Evolutionary conservation across 176 grass and related monocot species (phyloP).

Genomic region (Luzula sylvatica): DNA sequence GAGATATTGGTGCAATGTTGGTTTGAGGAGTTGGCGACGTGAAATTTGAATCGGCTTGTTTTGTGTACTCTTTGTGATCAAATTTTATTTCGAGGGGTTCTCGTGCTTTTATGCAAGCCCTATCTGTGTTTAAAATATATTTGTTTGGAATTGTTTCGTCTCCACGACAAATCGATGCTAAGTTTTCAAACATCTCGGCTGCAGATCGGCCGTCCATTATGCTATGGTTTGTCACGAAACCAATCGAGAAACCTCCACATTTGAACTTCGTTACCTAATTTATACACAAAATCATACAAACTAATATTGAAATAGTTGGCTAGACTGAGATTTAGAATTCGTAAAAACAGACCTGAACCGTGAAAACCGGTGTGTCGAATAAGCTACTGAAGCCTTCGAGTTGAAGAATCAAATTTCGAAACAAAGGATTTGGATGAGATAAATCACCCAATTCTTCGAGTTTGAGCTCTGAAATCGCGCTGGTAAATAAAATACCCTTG

Average conservation of each 20-base stretch:
- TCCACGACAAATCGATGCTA: constrained; percentile 30
- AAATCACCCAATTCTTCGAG: constrained; percentile 29
- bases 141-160: constrained; percentile 7
- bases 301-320: not conserved
- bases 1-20: not conserved
- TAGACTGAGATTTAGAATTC: not conserved
- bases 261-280: constrained; percentile 35
- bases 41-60: constrained; percentile 16
- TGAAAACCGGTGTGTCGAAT: constrained; percentile 34
- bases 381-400: constrained; percentile 14
- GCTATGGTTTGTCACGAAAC: constrained; percentile 35
- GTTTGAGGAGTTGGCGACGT: constrained; percentile 13
- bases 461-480: constrained; percentile 17
- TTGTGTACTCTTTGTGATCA: constrained; percentile 34
- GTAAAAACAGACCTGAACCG: constrained; percentile 32
- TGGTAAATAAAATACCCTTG: constrained; percentile 24
- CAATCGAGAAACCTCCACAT: constrained; percentile 38
- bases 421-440: constrained; percentile 26
- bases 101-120: constrained; percentile 37
- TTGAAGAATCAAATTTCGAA: constrained; percentile 27
- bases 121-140: constrained; percentile 23
- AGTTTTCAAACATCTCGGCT: constrained; percentile 29
- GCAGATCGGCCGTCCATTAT: constrained; percentile 34
- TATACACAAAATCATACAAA: not conserved
- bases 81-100: constrained; percentile 29